A percentile compares a stretch with the other conserved stretches of the same genome.
phyloP scores from a whole-genome alignment of 2,329 filamentous ascomycete species.

The Bipolaris gigantea region DNA sequence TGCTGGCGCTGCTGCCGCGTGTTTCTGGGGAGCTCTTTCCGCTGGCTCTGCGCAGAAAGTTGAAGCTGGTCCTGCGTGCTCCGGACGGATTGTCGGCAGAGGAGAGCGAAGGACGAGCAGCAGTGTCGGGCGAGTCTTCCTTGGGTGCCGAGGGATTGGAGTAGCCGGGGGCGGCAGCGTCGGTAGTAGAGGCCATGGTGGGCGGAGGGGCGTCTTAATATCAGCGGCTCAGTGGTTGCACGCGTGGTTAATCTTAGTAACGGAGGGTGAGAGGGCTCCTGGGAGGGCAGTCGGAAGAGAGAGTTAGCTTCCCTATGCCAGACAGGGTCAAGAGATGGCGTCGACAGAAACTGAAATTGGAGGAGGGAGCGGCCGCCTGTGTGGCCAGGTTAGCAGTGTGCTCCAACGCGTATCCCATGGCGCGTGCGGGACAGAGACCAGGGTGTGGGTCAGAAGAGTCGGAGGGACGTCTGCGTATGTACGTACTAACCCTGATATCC shows the following conservation, averaged over 20 bases:
- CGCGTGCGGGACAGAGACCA: conserved; percentile 21
- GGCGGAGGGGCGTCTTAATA: conserved; percentile 32
- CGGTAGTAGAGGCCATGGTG: conserved; percentile 33
- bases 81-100: conserved; percentile 22
- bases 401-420: conserved; percentile 15
- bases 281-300: conserved; percentile 17
- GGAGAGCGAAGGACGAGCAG: conserved; percentile 18
- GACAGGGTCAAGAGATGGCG: conserved; percentile 6
- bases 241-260: conserved; percentile 30
- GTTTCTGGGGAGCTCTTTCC: conserved; percentile 28
- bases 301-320: conserved; percentile 15
- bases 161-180: conserved; percentile 19
- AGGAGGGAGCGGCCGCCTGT: conserved; percentile 13
- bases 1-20: conserved; percentile 20
- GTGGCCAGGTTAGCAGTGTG: conserved; percentile 16
- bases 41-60: conserved; percentile 43
- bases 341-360: conserved; percentile 13
- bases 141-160: conserved; percentile 16
- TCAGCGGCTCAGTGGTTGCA: conserved; percentile 17
- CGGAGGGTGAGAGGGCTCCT: conserved; percentile 18
- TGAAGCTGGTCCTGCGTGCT: conserved; percentile 39
- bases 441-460: conserved; percentile 11
- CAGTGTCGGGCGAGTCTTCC: conserved; percentile 35
- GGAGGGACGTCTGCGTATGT: neutral
- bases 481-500: conserved; percentile 10